Evolutionary conservation across 2,329 filamentous ascomycete genomes (phyloP), one percentile per base, ranked within the genome.

Genomic region (Colletotrichum chrysophilum): DNA sequence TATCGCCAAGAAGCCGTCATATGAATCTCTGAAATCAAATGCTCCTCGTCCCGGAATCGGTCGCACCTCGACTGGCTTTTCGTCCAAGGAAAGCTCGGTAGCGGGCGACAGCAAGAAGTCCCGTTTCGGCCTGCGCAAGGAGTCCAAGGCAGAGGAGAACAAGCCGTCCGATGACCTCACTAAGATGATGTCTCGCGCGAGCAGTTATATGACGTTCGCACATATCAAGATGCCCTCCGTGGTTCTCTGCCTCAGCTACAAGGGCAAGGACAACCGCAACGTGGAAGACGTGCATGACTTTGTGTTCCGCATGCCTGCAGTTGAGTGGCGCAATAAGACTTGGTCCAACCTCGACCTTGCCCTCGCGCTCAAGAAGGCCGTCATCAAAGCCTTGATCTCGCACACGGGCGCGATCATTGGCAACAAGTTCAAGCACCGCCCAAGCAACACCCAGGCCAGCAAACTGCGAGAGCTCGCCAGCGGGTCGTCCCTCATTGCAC

Each of bases 311-410:
- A 92, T 99, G 86, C 97, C 97, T 5, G 94, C 94, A 3, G 93
- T 99, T 62, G 97, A 99, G 83, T 98, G 98, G 87, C 93, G 95
- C 78, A 99, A 99, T 89, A 99, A 99, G 88, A 98, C 96, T 10
- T 99, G 97, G 97, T 98, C 96, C 8, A 99, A 98, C 83, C 90
- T 99, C 8, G 97, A 99, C 81, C 91, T 99, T 12, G 96, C 96
- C 1, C 89, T 98, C 64, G 94, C 96, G 16, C 89, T 99, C 70
- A 98, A 99, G 87, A 97, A 96, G 82, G 96, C 98, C 62, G 94
- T 98, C 74, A 95, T 98, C 82, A 95, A 96, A 81, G 96, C 97
- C 0, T 89, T 99, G 61, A 97, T 99, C 80, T 97, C 95, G 3
- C 97, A 99, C 82, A 96, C 96, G 1, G 97, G 97, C 43, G 96